Percentiles rank a stretch among this genome's conserved stretches.
phyloP scores from a whole-genome alignment of 129 eudicot genomes.

The Kitagawia praeruptora region DNA sequence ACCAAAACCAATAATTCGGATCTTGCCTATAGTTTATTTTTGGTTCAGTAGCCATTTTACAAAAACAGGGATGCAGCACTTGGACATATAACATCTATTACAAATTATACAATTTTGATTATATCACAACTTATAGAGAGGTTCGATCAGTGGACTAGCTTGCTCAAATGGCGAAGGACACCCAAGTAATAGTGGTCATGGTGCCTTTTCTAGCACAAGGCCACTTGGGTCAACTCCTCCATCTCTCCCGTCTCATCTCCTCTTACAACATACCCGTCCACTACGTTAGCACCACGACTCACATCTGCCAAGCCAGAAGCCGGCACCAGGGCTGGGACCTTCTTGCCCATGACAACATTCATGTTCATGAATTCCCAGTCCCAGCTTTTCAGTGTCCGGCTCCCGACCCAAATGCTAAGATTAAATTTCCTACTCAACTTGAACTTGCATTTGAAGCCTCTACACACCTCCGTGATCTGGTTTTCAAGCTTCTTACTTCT shows the following conservation, averaged over 20 bases:
- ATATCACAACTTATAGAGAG: too few species aligned
- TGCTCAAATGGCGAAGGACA: background rate
- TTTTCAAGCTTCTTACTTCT: background rate
- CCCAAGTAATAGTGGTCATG: background rate
- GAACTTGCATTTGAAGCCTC: constrained; percentile 1
- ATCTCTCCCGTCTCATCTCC: background rate
- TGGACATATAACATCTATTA: too few species aligned
- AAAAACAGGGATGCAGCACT: too few species aligned
- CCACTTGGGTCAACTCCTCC: background rate
- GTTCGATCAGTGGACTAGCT: background rate
- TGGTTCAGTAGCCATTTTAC: too few species aligned
- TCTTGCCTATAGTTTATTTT: too few species aligned
- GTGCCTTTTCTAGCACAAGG: constrained; percentile 1
- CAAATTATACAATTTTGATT: too few species aligned
- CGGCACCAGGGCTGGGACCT: constrained; percentile 2
- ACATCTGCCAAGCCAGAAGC: background rate
- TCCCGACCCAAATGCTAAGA: background rate
- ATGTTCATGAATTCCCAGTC: background rate
- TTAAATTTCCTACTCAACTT: background rate
- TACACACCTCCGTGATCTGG: background rate
- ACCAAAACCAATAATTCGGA: too few species aligned
- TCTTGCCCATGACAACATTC: background rate
- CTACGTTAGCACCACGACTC: background rate
- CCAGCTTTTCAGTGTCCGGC: background rate
- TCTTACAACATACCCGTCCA: background rate